Evolutionary conservation across 1,284 basidiomycete genomes (phyloP), one percentile per base, ranked within the genome.

Genomic region (Trichosporon sp.): DNA sequence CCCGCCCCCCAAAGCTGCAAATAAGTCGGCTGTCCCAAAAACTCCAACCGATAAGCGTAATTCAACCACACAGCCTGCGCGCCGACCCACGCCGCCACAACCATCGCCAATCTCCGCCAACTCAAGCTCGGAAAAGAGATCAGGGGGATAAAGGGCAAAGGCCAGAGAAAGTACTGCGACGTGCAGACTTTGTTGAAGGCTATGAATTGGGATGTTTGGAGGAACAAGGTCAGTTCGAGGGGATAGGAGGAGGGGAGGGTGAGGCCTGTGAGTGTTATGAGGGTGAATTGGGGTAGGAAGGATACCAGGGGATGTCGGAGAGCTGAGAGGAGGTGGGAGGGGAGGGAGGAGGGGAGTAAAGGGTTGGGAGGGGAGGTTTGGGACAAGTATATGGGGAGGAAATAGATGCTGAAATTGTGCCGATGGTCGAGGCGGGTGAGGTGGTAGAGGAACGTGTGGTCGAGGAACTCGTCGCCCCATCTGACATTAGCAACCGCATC

Each of bases 131-230:
- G 77, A 14, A 82, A 84, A 0, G 91, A 88, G 3, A 92, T 83
- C 11, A 96, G 83, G 0, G 96, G 95, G 0, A 99, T 80, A 66
- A 99, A 87, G 67, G 94, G 88, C 7, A 95, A 86, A 76, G 95
- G 98, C 96, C 96, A 99, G 57, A 97, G 84, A 80, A 98, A 99
- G 81, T 99, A 99, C 89, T 99, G 80, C 1, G 92, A 95, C 0
- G 96, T 99, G 84, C 93, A 96, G 49, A 99, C 96, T 81, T 97
- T 96, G 80, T 99, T 99, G 83, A 97, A 95, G 1, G 91, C 83
- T 14, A 98, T 94, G 74, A 99, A 99, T 0, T 86, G 82, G 56
- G 87, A 85, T 0, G 96, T 99, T 80, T 98, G 95, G 21, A 94
- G 84, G 73, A 96, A 92, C 67, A 79, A 70, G 2, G 91, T 85